Conservation (phyloP, 1,139 yeast genomes). For the Hansenula lynferdii region DNA sequence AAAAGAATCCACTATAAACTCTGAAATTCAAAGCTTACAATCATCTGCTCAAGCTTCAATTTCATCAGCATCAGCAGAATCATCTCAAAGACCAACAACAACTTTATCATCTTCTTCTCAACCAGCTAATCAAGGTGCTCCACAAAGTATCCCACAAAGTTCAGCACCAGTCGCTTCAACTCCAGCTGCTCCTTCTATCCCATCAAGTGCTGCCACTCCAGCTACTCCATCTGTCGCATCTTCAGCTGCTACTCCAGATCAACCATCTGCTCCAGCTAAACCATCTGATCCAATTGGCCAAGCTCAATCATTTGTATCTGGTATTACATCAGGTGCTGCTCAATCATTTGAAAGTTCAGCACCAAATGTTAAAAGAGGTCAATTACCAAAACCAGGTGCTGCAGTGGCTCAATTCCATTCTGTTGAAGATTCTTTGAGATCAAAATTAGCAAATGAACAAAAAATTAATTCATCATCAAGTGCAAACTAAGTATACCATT, state of each 20-base stretch:
- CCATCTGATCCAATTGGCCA: background rate
- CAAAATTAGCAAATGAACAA: background rate
- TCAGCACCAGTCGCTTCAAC: background rate
- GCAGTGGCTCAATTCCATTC: background rate
- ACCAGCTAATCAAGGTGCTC: background rate
- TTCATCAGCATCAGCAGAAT: background rate
- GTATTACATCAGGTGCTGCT: no score
- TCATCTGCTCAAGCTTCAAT: background rate
- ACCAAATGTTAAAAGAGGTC: background rate
- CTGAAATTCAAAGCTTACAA: background rate
- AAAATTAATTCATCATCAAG: no score
- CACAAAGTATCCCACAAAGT: background rate
- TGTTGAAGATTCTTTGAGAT: slow-evolving; percentile 1
- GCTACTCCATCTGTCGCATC: background rate
- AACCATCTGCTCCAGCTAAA: background rate
- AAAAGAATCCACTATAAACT: background rate
- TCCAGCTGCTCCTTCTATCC: background rate
- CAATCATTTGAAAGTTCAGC: no score
- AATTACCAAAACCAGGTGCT: background rate
- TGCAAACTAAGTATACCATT: no score
- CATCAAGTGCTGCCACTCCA: background rate
- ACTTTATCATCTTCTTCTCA: background rate
- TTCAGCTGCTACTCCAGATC: background rate
- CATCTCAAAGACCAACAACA: background rate
- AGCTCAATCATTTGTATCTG: background rate